These are phyloP conservation scores for Afroboletus lepidellus DNA, from an alignment of 1,284 basidiomycete genomes.

Conservation along the genomic window DNA sequence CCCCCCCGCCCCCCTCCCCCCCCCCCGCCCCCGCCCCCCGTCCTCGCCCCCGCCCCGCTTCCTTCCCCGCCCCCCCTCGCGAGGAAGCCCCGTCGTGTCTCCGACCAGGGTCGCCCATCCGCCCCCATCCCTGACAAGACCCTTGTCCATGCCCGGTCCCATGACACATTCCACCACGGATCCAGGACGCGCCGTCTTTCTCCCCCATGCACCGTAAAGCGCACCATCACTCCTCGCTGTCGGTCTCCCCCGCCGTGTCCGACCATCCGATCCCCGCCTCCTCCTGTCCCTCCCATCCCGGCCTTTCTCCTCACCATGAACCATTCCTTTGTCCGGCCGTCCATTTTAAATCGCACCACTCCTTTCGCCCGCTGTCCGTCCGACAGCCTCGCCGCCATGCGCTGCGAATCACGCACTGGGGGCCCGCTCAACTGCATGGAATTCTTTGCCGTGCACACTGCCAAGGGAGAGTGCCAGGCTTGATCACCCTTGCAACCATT, in stretches of 20 bases:
- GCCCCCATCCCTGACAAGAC: background rate
- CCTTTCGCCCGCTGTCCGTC: background rate
- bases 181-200: background rate
- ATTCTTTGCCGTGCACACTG: constrained; percentile 21
- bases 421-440: constrained; percentile 20
- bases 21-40: constrained; percentile 30
- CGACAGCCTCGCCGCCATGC: background rate
- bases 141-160: background rate
- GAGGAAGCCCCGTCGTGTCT: background rate
- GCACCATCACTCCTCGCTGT: constrained; percentile 16
- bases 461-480: constrained; percentile 9
- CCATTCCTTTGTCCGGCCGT: constrained; percentile 7
- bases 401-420: background rate
- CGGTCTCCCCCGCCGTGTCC: constrained; percentile 32
- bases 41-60: constrained; percentile 18
- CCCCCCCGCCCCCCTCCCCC: constrained; percentile 18
- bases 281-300: constrained; percentile 35
- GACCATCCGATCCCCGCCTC: constrained; percentile 23
- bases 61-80: constrained; percentile 18
- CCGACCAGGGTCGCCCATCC: background rate
- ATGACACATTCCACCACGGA: constrained; percentile 8
- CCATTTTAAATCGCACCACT: background rate
- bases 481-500: constrained; percentile 10
- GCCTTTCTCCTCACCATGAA: constrained; percentile 20
- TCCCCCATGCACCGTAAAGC: constrained; percentile 14